phyloP scores from a whole-genome alignment of 164 flowering plant genomes.

The Nymphaea thermarum region DNA sequence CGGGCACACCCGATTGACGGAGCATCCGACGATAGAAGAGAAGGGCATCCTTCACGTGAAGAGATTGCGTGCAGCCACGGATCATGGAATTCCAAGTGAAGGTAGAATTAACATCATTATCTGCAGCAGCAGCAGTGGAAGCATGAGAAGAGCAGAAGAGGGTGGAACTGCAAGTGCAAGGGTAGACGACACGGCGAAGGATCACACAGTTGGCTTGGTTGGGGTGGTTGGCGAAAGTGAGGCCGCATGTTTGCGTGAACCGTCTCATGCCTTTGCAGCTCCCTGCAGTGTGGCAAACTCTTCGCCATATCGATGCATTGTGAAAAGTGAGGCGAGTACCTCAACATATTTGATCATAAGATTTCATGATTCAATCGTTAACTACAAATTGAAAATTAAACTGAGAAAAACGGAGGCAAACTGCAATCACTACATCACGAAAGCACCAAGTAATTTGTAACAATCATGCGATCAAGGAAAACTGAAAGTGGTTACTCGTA shows the following conservation, averaged over 20 bases:
- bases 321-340: too few relatives aligned
- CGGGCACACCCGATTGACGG: conserved; percentile 2
- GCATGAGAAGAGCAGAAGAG: neutral
- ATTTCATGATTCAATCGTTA: too few relatives aligned
- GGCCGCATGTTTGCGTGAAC: neutral
- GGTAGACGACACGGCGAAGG: neutral
- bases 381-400: too few relatives aligned
- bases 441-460: too few relatives aligned
- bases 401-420: too few relatives aligned
- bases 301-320: too few relatives aligned
- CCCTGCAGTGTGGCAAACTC: neutral
- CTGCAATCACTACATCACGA: too few relatives aligned
- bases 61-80: conserved; percentile 2
- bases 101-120: neutral
- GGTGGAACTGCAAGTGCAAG: neutral
- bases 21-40: conserved; percentile 5
- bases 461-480: too few relatives aligned
- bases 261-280: neutral
- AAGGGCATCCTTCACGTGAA: neutral
- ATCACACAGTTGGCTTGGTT: neutral
- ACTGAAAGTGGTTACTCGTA: too few relatives aligned
- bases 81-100: conserved; percentile 9
- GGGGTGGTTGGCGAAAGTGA: neutral
- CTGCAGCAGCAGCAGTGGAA: too few relatives aligned
- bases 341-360: too few relatives aligned